These are phyloP conservation scores for Microsporum audouinii DNA, from an alignment of 2,329 filamentous ascomycete species.

Conservation along the genomic window DNA sequence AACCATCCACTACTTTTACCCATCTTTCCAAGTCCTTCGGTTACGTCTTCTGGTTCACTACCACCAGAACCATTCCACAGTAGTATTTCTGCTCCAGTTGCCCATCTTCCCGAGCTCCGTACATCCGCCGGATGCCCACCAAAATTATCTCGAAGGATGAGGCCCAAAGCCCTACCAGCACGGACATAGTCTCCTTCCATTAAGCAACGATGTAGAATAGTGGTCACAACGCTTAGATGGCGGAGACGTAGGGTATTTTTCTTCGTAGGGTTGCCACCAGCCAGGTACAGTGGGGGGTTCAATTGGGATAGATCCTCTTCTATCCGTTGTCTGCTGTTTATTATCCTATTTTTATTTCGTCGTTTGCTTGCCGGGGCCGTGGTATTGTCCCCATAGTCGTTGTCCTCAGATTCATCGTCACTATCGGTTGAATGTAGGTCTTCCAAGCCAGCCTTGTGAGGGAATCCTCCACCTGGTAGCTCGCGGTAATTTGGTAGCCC, in stretches of 20 bases:
- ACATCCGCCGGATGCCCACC: slow-evolving; percentile 53
- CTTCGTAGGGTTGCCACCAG: slow-evolving; percentile 21
- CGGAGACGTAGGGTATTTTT: slow-evolving; percentile 31
- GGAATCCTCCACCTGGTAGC: slow-evolving; percentile 32
- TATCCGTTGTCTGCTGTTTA: slow-evolving; percentile 9
- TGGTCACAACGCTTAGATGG: slow-evolving; percentile 56
- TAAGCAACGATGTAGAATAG: slow-evolving; percentile 61
- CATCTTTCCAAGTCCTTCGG: slow-evolving; percentile 1
- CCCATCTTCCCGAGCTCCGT: slow-evolving; percentile 61
- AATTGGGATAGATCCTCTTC: slow-evolving; percentile 22
- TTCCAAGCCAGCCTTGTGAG: slow-evolving; percentile 24
- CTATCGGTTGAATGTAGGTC: not conserved
- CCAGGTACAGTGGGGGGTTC: slow-evolving; percentile 26
- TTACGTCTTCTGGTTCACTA: slow-evolving; percentile 9
- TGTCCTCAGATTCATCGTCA: not conserved
- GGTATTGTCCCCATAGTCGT: not conserved
- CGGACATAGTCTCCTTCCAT: slow-evolving; percentile 57
- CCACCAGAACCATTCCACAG: slow-evolving; percentile 42
- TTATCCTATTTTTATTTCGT: not conserved
- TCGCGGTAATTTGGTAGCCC: slow-evolving; percentile 29
- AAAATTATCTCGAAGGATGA: slow-evolving; percentile 55
- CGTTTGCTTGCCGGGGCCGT: not conserved
- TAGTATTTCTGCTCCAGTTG: slow-evolving; percentile 71
- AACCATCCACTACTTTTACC: slow-evolving; percentile 25
- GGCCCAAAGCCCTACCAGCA: slow-evolving; percentile 62